Conservation (phyloP, 163 green algal species). For the Scenedesmus sp. region DNA sequence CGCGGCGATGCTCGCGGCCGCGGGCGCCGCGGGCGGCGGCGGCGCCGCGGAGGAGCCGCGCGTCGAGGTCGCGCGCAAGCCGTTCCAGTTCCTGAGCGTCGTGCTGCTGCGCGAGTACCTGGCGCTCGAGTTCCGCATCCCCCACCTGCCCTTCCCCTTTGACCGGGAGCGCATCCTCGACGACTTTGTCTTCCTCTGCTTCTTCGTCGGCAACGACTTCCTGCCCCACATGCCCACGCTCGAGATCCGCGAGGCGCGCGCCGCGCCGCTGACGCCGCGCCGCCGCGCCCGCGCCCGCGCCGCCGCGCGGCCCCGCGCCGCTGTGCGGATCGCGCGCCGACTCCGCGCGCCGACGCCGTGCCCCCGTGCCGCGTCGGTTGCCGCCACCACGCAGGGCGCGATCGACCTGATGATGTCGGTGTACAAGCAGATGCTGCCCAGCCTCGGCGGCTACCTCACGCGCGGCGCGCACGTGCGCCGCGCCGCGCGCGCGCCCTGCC, state of each 20-base stretch:
- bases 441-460: slow-evolving; percentile 84
- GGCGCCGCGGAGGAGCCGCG: neutral
- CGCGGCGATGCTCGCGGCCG: slow-evolving; percentile 11
- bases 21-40: neutral
- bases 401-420: slow-evolving; percentile 91
- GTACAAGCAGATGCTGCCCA: slow-evolving; percentile 87
- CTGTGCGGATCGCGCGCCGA: no score
- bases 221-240: slow-evolving; percentile 98
- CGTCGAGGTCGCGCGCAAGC: slow-evolving; percentile 74
- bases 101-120: slow-evolving; percentile 92
- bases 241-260: slow-evolving; percentile 89
- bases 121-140: slow-evolving; percentile 84
- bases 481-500: no score
- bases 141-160: slow-evolving; percentile 69
- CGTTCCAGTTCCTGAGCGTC: slow-evolving; percentile 89
- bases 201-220: slow-evolving; percentile 97
- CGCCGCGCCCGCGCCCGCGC: no score
- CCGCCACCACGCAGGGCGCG: slow-evolving; percentile 85
- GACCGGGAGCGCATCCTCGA: slow-evolving; percentile 65
- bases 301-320: no score
- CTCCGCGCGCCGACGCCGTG: no score
- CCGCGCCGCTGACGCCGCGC: no score
- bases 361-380: no score
- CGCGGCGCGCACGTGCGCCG: slow-evolving; percentile 50
- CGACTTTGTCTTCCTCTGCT: slow-evolving; percentile 79